Conservation (phyloP, 768 basidiomycete genomes). For the Tubosaeta sp. region DNA sequence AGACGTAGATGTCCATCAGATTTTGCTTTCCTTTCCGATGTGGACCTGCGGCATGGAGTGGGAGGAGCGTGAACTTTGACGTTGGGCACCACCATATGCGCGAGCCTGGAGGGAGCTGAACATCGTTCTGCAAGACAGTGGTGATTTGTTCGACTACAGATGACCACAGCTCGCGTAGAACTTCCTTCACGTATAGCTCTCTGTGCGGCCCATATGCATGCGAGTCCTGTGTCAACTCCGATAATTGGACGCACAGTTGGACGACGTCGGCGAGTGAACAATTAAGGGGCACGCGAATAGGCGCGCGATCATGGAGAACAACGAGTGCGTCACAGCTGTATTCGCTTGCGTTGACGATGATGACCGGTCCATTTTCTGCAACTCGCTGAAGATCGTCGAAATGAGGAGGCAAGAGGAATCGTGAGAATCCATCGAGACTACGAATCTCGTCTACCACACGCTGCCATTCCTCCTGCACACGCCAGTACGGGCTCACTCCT, state of each 20-base stretch:
- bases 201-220: background rate
- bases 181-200: background rate
- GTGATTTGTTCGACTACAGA: background rate
- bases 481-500: background rate
- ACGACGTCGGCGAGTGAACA: background rate
- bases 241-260: background rate
- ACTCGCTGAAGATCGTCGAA: background rate
- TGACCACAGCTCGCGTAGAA: background rate
- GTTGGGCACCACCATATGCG: constrained; percentile 3
- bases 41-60: background rate
- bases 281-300: background rate
- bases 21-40: background rate
- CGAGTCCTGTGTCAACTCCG: background rate
- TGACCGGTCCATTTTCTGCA: background rate
- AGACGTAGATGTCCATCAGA: background rate
- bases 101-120: background rate
- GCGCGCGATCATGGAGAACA: background rate
- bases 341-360: background rate
- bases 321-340: background rate
- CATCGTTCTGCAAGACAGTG: background rate
- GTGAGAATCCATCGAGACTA: background rate
- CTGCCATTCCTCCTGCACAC: background rate
- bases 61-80: background rate
- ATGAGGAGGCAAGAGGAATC: background rate
- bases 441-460: background rate